Evolutionary conservation across 495 filamentous ascomycete genomes (phyloP).

Genomic region (Platismatia glauca): DNA sequence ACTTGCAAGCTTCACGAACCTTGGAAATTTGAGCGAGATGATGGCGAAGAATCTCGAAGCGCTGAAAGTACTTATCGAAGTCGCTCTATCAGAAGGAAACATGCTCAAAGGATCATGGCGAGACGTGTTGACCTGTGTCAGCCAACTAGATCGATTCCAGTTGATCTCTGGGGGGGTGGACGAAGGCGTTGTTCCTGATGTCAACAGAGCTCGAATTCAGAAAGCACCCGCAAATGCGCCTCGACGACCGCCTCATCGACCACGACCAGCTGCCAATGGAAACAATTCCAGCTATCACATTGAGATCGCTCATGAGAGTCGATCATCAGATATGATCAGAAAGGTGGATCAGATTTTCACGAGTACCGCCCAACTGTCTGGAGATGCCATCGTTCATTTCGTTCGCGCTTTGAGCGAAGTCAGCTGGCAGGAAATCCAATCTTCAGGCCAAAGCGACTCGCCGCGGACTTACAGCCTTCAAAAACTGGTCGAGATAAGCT

Average conservation of each 20-base stretch:
- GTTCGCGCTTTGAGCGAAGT: slow-evolving; percentile 88
- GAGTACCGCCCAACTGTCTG: slow-evolving; percentile 84
- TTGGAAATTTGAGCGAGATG: slow-evolving; percentile 93
- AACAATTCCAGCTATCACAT: slow-evolving; percentile 61
- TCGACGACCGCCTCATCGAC: slow-evolving; percentile 56
- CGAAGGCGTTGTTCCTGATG: slow-evolving; percentile 84
- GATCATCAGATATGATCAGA: slow-evolving; percentile 85
- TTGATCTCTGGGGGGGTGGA: slow-evolving; percentile 91
- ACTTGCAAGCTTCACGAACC: slow-evolving; percentile 84
- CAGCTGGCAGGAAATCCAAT: slow-evolving; percentile 98
- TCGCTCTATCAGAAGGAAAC: slow-evolving; percentile 88
- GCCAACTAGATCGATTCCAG: slow-evolving; percentile 90
- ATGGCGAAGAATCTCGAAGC: slow-evolving; percentile 94
- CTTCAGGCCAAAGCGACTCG: slow-evolving; percentile 87
- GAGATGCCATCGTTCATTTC: slow-evolving; percentile 96
- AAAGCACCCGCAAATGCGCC: slow-evolving; percentile 33
- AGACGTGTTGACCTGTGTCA: slow-evolving; percentile 90
- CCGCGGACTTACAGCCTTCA: slow-evolving; percentile 94
- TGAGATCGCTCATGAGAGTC: slow-evolving; percentile 83
- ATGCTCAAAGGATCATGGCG: slow-evolving; percentile 83
- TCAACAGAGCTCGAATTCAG: slow-evolving; percentile 71
- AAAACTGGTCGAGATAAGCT: slow-evolving; percentile 96
- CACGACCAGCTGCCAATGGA: slow-evolving; percentile 56
- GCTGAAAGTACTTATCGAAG: slow-evolving; percentile 77
- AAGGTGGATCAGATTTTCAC: slow-evolving; percentile 93